Percentiles rank a stretch among this genome's conserved stretches.
These are phyloP conservation scores for Dacryopinax primogenitus DNA, from an alignment of 768 basidiomycete species.

Conservation along the genomic window DNA sequence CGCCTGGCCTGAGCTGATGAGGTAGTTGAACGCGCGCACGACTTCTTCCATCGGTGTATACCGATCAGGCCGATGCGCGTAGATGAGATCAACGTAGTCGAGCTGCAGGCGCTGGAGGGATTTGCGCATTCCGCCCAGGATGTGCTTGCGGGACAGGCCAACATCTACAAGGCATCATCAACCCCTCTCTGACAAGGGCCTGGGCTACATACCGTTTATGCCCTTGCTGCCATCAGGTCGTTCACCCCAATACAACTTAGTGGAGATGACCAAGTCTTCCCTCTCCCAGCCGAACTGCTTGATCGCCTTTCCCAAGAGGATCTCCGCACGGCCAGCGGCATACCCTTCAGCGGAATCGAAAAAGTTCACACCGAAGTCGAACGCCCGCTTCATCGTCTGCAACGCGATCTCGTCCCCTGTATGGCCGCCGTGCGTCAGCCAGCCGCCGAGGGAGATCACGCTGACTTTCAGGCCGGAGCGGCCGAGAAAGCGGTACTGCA, in stretches of 20 bases:
- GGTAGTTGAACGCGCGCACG: slow-evolving; percentile 67
- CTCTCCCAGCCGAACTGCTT: slow-evolving; percentile 15
- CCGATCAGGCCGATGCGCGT: slow-evolving; percentile 57
- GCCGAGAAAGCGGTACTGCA: slow-evolving; percentile 15
- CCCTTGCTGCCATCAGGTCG: slow-evolving; percentile 11
- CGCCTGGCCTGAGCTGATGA: slow-evolving; percentile 53
- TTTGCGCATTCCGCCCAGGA: slow-evolving; percentile 31
- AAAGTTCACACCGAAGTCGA: slow-evolving; percentile 17
- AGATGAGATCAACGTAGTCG: slow-evolving; percentile 60
- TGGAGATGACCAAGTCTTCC: slow-evolving; percentile 17
- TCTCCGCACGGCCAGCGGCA: slow-evolving; percentile 13
- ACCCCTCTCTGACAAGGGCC: background rate
- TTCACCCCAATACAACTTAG: slow-evolving; percentile 17
- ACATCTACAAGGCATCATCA: background rate
- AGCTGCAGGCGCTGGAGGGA: slow-evolving; percentile 54
- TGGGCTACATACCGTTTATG: slow-evolving; percentile 10
- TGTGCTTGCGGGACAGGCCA: slow-evolving; percentile 11
- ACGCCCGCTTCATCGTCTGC: slow-evolving; percentile 16
- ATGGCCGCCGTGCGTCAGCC: slow-evolving; percentile 16
- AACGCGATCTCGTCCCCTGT: slow-evolving; percentile 14
- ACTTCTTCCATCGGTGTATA: slow-evolving; percentile 47
- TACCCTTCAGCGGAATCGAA: slow-evolving; percentile 14
- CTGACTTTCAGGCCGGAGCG: slow-evolving; percentile 13
- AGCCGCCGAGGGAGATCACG: slow-evolving; percentile 15
- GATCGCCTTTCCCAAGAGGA: slow-evolving; percentile 16